Conservation (phyloP, 129 eudicot species). For the Kitagawia praeruptora region DNA sequence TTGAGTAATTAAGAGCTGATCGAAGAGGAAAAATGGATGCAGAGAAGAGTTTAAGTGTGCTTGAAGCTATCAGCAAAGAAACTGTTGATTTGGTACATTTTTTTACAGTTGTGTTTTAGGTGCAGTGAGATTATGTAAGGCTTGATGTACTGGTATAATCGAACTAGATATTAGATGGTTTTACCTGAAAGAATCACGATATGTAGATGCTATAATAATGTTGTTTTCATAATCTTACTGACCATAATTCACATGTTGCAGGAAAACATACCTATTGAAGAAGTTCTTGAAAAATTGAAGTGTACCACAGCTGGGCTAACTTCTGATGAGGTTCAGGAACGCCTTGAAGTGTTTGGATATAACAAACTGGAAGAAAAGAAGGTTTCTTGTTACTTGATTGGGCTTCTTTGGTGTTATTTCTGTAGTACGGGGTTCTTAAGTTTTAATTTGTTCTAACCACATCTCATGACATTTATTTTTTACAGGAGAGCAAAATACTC, state of each 20-base stretch:
- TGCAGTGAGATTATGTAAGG: neutral
- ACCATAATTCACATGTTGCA: conserved; percentile 19
- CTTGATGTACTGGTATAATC: neutral
- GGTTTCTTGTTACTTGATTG: conserved; percentile 17
- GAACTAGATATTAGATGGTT: neutral
- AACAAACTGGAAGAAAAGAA: conserved; percentile 57
- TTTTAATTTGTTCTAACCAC: neutral
- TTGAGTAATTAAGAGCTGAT: conserved; percentile 11
- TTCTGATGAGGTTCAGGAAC: conserved; percentile 41
- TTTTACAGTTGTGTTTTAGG: neutral
- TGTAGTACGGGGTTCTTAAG: neutral
- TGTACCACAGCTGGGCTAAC: conserved; percentile 51
- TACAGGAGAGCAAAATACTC: conserved; percentile 43
- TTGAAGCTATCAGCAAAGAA: conserved; percentile 56
- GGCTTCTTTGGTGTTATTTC: conserved; percentile 5
- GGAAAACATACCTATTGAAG: conserved; percentile 52
- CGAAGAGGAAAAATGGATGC: conserved; percentile 26
- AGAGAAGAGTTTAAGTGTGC: conserved; percentile 34
- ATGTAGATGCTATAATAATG: neutral
- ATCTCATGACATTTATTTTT: neutral
- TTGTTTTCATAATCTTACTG: neutral
- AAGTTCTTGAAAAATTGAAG: conserved; percentile 51
- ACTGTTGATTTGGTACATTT: conserved; percentile 49
- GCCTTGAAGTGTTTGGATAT: conserved; percentile 49
- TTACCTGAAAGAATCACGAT: neutral